These are phyloP conservation scores for Clarkia xantiana DNA, from an alignment of 345 rosid species.

Conservation along the genomic window DNA sequence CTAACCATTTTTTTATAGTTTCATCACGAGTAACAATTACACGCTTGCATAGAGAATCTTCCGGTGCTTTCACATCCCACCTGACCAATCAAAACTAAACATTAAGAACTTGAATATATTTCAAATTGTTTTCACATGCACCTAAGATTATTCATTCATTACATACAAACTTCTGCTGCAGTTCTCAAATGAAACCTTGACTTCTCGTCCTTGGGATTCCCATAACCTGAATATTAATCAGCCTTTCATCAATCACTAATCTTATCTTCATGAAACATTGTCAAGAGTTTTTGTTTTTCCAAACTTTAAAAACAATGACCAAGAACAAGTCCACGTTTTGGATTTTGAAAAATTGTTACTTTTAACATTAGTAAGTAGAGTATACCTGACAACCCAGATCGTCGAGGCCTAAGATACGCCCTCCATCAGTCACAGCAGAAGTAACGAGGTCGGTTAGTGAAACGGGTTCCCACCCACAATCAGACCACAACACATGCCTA, in stretches of 20 bases:
- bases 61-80: constrained; percentile 74
- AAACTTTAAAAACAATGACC: no score
- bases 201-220: constrained; percentile 91
- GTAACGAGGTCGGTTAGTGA: constrained; percentile 80
- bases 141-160: constrained; percentile 6
- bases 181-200: constrained; percentile 76
- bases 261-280: no score
- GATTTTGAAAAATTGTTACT: no score
- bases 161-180: constrained; percentile 78
- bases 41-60: constrained; percentile 94
- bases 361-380: neutral
- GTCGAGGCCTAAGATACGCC: constrained; percentile 87
- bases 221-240: constrained; percentile 50
- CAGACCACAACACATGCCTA: constrained; percentile 85
- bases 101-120: constrained; percentile 14
- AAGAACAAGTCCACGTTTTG: no score
- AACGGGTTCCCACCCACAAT: constrained; percentile 76
- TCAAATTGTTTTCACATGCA: neutral
- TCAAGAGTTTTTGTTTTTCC: no score
- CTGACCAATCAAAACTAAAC: constrained; percentile 24
- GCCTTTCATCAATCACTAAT: neutral
- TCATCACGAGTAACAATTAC: constrained; percentile 95
- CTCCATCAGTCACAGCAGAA: constrained; percentile 91
- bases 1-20: constrained; percentile 86
- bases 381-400: constrained; percentile 95